Conservation (phyloP, 176 grass and related monocot species). For the Bothriochloa decipiens region DNA sequence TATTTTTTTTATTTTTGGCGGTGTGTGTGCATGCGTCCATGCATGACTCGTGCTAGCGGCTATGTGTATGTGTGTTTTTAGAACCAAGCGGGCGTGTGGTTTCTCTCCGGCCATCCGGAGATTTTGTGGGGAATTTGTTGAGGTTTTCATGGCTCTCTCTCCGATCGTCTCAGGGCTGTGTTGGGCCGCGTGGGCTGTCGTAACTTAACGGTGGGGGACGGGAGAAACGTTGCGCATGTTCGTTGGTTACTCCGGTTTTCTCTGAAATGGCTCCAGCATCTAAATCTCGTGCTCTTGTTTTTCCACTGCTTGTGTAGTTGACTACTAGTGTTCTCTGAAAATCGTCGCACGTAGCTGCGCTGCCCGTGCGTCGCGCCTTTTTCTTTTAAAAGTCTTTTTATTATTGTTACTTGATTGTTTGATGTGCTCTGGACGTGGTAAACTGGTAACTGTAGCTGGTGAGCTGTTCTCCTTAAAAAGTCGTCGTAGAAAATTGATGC, state of each 20-base stretch:
- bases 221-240: background rate
- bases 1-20: background rate
- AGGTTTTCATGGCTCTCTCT: background rate
- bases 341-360: background rate
- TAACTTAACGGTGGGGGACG: background rate
- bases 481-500: conserved; percentile 12
- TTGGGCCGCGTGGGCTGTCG: background rate
- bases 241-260: background rate
- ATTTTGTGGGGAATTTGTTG: background rate
- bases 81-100: background rate
- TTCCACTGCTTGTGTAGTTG: background rate
- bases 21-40: background rate
- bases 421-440: background rate
- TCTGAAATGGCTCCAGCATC: background rate
- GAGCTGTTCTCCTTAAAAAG: conserved; percentile 7
- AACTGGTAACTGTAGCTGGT: background rate
- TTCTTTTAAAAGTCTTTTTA: background rate
- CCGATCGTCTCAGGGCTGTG: background rate
- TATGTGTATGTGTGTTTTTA: background rate
- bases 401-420: background rate
- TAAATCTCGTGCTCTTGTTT: background rate
- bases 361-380: background rate
- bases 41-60: background rate
- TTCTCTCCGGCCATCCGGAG: background rate
- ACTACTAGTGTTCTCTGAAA: background rate